Base-by-base conservation (phyloP, 352 stramenopile genomes). In the Phytopythium helicoides region DNA sequence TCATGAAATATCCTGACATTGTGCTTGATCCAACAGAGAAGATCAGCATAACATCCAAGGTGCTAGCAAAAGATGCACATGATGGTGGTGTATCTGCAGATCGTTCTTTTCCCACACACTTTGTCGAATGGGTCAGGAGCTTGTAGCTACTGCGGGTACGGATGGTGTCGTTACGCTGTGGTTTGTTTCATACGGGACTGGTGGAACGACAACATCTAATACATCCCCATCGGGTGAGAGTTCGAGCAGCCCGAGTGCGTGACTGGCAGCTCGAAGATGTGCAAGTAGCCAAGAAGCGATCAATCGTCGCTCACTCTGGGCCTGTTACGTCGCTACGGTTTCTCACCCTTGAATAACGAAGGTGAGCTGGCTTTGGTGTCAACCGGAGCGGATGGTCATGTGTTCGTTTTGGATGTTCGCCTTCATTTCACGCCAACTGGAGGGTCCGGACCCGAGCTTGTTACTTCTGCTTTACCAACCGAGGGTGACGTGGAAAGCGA, bases 131-230 rank as follows among this genome's bases (percentile, higher is more conserved):
- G 68, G 3, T 61, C 77, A n/a, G 12, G 76, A 92, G 35, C 62
- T 91, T 9, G 40, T 94, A 0, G 80, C 79, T 0, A 92, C 79
- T 3, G 82, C 66, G 1, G 79, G 76, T 3, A 66, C 84, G 50
- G 82, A 87, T 38, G 81, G 80, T 8, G 65, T 60, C 8, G 59
- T 92, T 53, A 81, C 77, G 28, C 36, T 92, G n/a, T 92, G 82
- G 81, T 63, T 85, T n/a, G 56, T 92, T 1, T 56, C 73, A 3
- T 64, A 71, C 22, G 61, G 68, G 25, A 55, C 28, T 48, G 47
- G 8, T 44, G 52, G 1, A 51, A 62, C 39, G 44, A 31, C 1
- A 40, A 33, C 28, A 33, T 33, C 28, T 33, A 33, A 19, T 19
- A 33, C 15, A 7, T 23, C 22, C 8, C 34, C 12, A 2, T 15